Base-by-base conservation (phyloP, 176 grass and related monocot genomes). In the Avena eriantha region DNA sequence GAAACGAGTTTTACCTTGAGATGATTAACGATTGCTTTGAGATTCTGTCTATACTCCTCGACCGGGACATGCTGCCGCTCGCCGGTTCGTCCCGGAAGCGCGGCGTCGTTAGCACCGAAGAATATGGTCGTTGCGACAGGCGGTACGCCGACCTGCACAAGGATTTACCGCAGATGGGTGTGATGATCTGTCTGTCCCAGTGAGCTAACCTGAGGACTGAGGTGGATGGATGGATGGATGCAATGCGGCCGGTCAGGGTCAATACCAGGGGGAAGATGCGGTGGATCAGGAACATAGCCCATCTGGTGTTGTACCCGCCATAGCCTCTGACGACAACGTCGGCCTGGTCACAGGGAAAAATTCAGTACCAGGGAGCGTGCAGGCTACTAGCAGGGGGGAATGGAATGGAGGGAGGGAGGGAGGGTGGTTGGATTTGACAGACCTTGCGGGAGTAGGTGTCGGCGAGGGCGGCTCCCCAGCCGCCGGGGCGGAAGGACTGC, bases 291-390 rank as follows among this genome's bases (percentile, higher is more conserved):
- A 98, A 98, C 31, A 98, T 75, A 21, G 96, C 93, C 96, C 96
- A 98, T 79, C 93, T 92, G 24, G 93, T 92, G 79, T 95, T 98
- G 88, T 98, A 98, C 9, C 96, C 96, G 16, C 93, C 87, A 35
- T 91, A 98, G 35, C 96, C 96, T 88, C 96, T 89, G 12, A 94
- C 92, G 65, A 96, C 33, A 36, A 98, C 39, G 82, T 98, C 96
- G 53, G 88, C 96, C 96, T 95, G 78, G 26, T 31, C 17, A 17
- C 5, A 84, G 1, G 61, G 82, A 75, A 14, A 67, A 76, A 73
- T 24, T 19, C 86, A 80, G 24, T 0, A 26, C 60, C 23, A 63
- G 58, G 19, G 8, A 57, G 11, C 19, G 14, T 19, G 13, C 12
- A 65, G 11, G 17, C 4, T 8, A 16, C 9, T 6, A 55, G n/a